Conservation (phyloP, 495 filamentous ascomycete species). For the Lentithecium fluviatile region DNA sequence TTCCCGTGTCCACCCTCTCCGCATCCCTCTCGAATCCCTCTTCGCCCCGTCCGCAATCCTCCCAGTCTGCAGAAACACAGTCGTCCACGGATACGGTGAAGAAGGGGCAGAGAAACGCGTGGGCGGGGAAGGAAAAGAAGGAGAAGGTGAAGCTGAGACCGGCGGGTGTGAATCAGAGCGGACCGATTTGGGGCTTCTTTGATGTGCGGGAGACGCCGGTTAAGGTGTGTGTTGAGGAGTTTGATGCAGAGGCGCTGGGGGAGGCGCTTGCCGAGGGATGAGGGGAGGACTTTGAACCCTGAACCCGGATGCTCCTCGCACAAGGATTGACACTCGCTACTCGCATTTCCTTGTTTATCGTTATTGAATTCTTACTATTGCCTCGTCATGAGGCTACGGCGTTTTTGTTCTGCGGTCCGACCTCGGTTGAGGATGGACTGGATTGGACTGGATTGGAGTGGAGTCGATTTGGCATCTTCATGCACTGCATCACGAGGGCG, state of each 20-base stretch:
- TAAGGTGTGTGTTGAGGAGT: slow-evolving; percentile 32
- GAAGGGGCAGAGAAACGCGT: neutral
- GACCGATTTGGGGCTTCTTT: slow-evolving; percentile 42
- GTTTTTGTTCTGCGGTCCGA: no score
- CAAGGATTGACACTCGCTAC: slow-evolving; percentile 4
- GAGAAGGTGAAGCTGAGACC: slow-evolving; percentile 26
- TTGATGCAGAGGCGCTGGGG: slow-evolving; percentile 42
- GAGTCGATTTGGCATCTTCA: no score
- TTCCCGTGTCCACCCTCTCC: no score
- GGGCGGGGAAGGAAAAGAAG: neutral
- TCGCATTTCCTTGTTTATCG: neutral
- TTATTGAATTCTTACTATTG: neutral
- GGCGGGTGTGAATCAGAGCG: slow-evolving; percentile 42
- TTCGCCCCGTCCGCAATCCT: neutral
- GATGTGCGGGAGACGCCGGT: slow-evolving; percentile 28
- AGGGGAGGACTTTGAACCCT: neutral
- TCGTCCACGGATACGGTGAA: neutral
- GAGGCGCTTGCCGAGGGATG: slow-evolving; percentile 30
- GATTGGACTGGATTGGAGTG: no score
- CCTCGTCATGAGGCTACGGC: neutral
- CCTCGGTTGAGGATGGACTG: no score
- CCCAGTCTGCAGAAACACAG: neutral
- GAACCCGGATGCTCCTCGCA: neutral
- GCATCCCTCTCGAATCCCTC: no score
- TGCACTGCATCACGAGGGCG: no score